Evolutionary conservation across 2,329 filamentous ascomycete genomes (phyloP).

Genomic region (Cordyceps tenuipes): DNA sequence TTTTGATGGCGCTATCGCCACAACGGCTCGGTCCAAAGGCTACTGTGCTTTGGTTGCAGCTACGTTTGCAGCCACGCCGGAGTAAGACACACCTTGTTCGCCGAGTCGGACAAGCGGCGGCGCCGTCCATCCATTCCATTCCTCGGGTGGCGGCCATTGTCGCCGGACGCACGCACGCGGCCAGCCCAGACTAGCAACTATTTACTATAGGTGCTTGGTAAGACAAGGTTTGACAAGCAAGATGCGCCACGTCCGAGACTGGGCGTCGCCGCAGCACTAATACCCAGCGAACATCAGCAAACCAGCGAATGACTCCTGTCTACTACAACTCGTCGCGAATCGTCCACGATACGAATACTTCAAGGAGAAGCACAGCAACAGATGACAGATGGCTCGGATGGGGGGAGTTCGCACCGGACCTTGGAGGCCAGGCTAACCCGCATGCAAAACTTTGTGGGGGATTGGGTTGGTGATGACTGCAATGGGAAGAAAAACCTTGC

Average conservation of each 20-base stretch:
- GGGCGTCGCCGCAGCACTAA: background rate
- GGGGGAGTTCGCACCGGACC: background rate
- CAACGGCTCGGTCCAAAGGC: background rate
- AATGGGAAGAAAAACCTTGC: constrained; percentile 3
- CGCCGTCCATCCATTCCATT: background rate
- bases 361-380: background rate
- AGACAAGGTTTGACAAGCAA: background rate
- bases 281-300: background rate
- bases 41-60: background rate
- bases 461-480: background rate
- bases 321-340: too few relatives aligned
- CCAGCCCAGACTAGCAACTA: background rate
- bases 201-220: background rate
- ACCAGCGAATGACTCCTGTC: background rate
- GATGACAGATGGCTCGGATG: constrained; percentile 1
- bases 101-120: constrained; percentile 4
- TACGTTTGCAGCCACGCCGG: constrained; percentile 1
- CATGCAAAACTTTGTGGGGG: constrained; percentile 2
- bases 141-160: constrained; percentile 7
- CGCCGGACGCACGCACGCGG: constrained; percentile 6
- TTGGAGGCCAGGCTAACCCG: constrained; percentile 6
- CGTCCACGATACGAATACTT: background rate
- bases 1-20: background rate
- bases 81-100: background rate
- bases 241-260: background rate